These are phyloP conservation scores for Lathyrus oleraceus DNA, from an alignment of 306 rosid species.

Conservation along the genomic window DNA sequence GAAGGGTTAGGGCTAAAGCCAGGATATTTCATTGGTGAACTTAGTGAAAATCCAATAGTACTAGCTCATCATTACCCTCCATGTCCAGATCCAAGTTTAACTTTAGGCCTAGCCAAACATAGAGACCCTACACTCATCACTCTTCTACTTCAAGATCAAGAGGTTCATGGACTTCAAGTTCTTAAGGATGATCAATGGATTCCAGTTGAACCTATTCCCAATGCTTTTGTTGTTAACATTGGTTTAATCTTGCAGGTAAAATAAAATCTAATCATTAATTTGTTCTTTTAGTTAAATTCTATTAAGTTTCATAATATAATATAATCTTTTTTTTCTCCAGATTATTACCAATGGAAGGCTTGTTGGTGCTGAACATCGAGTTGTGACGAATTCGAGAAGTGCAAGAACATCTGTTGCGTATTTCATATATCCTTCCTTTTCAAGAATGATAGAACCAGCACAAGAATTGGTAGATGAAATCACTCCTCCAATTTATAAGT, in stretches of 20 bases:
- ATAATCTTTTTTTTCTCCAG: constrained; percentile 19
- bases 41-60: constrained; percentile 44
- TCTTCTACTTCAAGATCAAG: constrained; percentile 58
- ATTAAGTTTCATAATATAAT: not conserved
- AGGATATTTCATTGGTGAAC: constrained; percentile 46
- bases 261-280: not conserved
- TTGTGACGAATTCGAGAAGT: constrained; percentile 53
- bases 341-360: constrained; percentile 65
- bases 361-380: constrained; percentile 65
- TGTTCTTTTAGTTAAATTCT: no score
- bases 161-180: constrained; percentile 58
- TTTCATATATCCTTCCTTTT: constrained; percentile 58
- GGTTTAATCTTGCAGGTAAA: constrained; percentile 52
- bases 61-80: constrained; percentile 68
- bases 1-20: constrained; percentile 57
- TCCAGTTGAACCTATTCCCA: constrained; percentile 47
- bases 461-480: constrained; percentile 37
- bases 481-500: constrained; percentile 42
- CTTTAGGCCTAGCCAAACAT: constrained; percentile 65
- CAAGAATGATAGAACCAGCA: constrained; percentile 56
- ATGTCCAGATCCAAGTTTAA: constrained; percentile 73
- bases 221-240: constrained; percentile 53
- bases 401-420: constrained; percentile 54
- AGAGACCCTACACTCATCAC: constrained; percentile 64
- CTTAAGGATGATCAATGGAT: constrained; percentile 57